A percentile compares a stretch with the other conserved stretches of the same genome.
Evolutionary conservation across 2,329 filamentous ascomycete species (phyloP).

Genomic region (Epichloe scottii): DNA sequence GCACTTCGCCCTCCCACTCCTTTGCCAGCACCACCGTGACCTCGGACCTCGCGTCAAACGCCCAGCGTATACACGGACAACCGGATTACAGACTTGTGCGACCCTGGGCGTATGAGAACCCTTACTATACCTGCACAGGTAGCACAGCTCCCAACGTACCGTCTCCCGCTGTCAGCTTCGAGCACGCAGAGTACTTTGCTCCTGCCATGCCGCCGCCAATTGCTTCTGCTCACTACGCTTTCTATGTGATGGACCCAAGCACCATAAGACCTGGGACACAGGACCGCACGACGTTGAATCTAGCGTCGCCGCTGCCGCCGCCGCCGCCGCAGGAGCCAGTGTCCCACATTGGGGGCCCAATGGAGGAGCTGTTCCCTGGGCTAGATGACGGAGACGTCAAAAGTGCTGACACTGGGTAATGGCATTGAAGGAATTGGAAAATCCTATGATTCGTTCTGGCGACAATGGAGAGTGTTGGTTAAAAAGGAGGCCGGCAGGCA

Average conservation of each 20-base stretch:
- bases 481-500: background rate
- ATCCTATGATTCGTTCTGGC: background rate
- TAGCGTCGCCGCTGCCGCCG: background rate
- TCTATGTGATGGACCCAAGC: background rate
- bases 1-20: background rate
- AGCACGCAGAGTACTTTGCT: background rate
- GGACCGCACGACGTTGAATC: background rate
- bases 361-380: slow-evolving; percentile 4
- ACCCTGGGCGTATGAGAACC: background rate
- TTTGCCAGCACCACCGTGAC: background rate
- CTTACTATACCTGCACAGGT: background rate
- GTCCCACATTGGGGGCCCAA: slow-evolving; percentile 1
- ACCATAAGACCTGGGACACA: background rate
- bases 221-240: background rate
- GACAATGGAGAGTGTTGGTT: background rate
- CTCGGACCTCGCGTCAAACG: background rate
- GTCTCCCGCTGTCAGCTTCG: slow-evolving; percentile 1
- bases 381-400: background rate
- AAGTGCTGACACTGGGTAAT: background rate
- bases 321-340: background rate
- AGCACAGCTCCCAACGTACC: background rate
- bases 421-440: background rate
- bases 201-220: background rate
- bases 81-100: background rate
- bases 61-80: background rate